Base-by-base conservation (phyloP, 2,329 filamentous ascomycete genomes). In the Cadophora sp. region DNA sequence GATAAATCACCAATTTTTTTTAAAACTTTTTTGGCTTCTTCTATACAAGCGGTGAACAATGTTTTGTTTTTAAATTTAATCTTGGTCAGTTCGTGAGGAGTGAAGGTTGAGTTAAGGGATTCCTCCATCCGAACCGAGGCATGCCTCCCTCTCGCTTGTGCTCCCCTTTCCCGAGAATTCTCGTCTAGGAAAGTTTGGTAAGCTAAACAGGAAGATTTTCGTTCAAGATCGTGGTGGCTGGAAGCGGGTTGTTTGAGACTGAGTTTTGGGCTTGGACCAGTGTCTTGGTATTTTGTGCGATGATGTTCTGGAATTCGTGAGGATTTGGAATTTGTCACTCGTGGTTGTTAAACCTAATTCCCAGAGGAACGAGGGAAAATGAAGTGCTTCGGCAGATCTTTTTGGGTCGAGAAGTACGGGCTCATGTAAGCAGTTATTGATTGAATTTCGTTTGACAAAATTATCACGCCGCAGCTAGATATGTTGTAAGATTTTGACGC, bases 101-200 rank as follows among this genome's bases (percentile, higher is more conserved):
- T 33, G 58, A 33, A 47, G 22, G 11, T 13, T n/a, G 41, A 36
- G 11, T 13, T n/a, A 24, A 36, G 20, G 16, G 6, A 20, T 5
- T 18, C 20, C 20, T 47, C 14, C n/a, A 9, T 24, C 58, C 43
- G 58, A 60, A n/a, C 41, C 58, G 58, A 60, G 41, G 58, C 47
- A 50, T 14, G n/a, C n/a, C n/a, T n/a, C n/a, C n/a, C 8, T 7
- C 30, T 56, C 51, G 51, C 51, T 56, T 56, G 30, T 56, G 51
- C n/a, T n/a, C n/a, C 41, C 56, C 56, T 11, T 45, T 59, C n/a
- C 39, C 18, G 36, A 22, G 27, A 30, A 30, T 30, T 30, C 22
- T 33, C 24, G 41, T 16, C 4, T 24, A 24, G 1, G 36, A 58
- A 58, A 58, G 20, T 41, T 43, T 58, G 36, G 55, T 58, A 58